A percentile compares a stretch with the other conserved stretches of the same genome.
phyloP scores from a whole-genome alignment of 2,329 filamentous ascomycete species.

The Aspergillus sp. region DNA sequence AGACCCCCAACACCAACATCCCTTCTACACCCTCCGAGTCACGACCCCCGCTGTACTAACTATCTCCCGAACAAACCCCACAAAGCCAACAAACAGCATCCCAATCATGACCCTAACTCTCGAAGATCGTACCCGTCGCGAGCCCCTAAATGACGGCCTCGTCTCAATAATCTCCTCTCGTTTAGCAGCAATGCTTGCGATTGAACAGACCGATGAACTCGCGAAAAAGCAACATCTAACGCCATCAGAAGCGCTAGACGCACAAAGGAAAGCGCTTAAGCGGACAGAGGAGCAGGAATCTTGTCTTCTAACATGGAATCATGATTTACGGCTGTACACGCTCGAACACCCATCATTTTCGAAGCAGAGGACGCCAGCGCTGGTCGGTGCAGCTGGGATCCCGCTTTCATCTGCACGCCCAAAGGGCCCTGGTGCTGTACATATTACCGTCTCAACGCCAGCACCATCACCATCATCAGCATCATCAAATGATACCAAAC shows the following conservation, averaged over 20 bases:
- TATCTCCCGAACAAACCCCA: slow-evolving; percentile 37
- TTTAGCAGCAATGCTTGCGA: slow-evolving; percentile 43
- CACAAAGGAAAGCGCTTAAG: slow-evolving; percentile 39
- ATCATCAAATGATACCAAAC: too few relatives aligned
- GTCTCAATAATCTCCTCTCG: slow-evolving; percentile 43
- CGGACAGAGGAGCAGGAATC: slow-evolving; percentile 41
- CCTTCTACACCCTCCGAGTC: slow-evolving; percentile 41
- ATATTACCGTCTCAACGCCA: slow-evolving; percentile 35
- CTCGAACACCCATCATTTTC: slow-evolving; percentile 37
- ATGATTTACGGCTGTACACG: slow-evolving; percentile 35
- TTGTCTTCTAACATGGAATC: slow-evolving; percentile 41
- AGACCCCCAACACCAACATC: slow-evolving; percentile 23
- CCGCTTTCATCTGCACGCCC: slow-evolving; percentile 26
- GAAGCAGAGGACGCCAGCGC: slow-evolving; percentile 19
- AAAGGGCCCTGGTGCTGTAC: slow-evolving; percentile 29
- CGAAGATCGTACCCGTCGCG: slow-evolving; percentile 31
- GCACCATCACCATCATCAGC: slow-evolving; percentile 14
- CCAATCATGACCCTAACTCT: slow-evolving; percentile 40
- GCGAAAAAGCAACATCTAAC: slow-evolving; percentile 35
- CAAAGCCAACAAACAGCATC: slow-evolving; percentile 32
- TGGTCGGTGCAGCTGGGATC: slow-evolving; percentile 30
- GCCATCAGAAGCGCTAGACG: slow-evolving; percentile 34
- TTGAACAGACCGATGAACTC: slow-evolving; percentile 39
- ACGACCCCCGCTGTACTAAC: slow-evolving; percentile 38
- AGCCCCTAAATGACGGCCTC: slow-evolving; percentile 37